Evolutionary conservation across 2,329 filamentous ascomycete genomes (phyloP).

Genomic region (Aureobasidium sp.): DNA sequence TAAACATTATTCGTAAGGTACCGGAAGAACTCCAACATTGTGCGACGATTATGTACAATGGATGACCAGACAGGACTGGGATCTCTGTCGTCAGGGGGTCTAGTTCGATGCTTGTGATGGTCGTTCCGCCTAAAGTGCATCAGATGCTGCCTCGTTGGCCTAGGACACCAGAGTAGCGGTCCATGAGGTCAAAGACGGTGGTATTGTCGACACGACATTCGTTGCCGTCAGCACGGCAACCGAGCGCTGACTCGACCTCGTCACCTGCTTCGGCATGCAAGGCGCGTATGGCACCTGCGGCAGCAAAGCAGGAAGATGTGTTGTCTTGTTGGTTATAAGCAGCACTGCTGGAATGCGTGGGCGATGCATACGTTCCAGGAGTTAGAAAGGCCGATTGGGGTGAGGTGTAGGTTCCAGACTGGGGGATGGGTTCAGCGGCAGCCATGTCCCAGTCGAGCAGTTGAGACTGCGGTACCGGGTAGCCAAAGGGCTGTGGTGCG

Average conservation of each 20-base stretch:
- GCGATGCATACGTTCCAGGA: not conserved
- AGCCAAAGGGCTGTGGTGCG: constrained; percentile 1
- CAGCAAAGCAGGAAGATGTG: constrained; percentile 31
- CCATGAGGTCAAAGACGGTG: constrained; percentile 37
- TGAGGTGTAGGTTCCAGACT: not conserved
- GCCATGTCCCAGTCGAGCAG: constrained; percentile 9
- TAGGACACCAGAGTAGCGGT: constrained; percentile 29
- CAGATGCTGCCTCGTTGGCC: not conserved
- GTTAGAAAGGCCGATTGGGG: not conserved
- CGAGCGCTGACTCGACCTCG: constrained; percentile 33
- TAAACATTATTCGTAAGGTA: no score
- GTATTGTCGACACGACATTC: constrained; percentile 39
- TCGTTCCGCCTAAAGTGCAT: not conserved
- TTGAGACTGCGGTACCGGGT: not conserved
- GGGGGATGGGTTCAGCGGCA: not conserved
- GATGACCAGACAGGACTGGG: no score
- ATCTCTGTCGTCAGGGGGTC: no score
- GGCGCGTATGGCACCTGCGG: constrained; percentile 38
- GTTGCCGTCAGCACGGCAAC: constrained; percentile 28
- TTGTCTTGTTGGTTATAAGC: constrained; percentile 4
- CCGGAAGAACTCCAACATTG: no score
- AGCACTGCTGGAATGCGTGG: not conserved
- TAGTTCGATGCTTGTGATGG: no score
- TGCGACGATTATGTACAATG: no score
- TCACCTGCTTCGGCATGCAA: constrained; percentile 33